Evolutionary conservation across 352 stramenopile genomes (phyloP).

Genomic region (Phytophthora pisi): DNA sequence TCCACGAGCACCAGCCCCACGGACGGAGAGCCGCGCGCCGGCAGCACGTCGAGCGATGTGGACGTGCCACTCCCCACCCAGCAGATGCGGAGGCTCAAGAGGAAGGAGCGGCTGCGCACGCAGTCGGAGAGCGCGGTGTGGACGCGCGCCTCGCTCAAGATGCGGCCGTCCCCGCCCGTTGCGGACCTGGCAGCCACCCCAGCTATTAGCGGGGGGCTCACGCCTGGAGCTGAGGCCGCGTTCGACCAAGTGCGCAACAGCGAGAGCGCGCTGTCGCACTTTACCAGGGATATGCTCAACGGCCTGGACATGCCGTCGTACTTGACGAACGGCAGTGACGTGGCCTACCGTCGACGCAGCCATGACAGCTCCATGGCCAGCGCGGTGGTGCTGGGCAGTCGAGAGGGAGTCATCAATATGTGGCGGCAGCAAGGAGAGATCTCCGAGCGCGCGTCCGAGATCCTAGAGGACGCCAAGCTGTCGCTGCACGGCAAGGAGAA

Average conservation of each 20-base stretch:
- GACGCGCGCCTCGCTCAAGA: conserved; percentile 71
- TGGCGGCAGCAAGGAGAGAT: conserved; percentile 83
- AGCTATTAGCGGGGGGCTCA: conserved; percentile 24
- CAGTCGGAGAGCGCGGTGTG: conserved; percentile 79
- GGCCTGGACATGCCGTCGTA: conserved; percentile 47
- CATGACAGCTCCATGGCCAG: conserved; percentile 33
- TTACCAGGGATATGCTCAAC: conserved; percentile 54
- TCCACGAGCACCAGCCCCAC: conserved; percentile 44
- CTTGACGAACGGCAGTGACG: conserved; percentile 28
- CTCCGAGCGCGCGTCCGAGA: conserved; percentile 81
- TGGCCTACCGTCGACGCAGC: conserved; percentile 32
- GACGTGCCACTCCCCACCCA: conserved; percentile 25
- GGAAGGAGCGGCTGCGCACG: conserved; percentile 74
- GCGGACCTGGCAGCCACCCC: conserved; percentile 37
- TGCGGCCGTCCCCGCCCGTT: conserved; percentile 45
- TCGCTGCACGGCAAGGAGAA: conserved; percentile 83
- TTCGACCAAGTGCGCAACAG: conserved; percentile 51
- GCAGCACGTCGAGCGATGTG: conserved; percentile 33
- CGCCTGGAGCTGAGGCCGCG: conserved; percentile 11
- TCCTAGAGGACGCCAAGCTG: conserved; percentile 82
- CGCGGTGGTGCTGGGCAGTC: conserved; percentile 38
- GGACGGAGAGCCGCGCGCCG: conserved; percentile 28
- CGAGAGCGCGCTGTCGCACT: conserved; percentile 54
- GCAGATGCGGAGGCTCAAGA: conserved; percentile 31
- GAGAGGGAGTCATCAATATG: conserved; percentile 81